Evolutionary conservation across 2,329 filamentous ascomycete species (phyloP).

Genomic region (Thyridium curvatum): DNA sequence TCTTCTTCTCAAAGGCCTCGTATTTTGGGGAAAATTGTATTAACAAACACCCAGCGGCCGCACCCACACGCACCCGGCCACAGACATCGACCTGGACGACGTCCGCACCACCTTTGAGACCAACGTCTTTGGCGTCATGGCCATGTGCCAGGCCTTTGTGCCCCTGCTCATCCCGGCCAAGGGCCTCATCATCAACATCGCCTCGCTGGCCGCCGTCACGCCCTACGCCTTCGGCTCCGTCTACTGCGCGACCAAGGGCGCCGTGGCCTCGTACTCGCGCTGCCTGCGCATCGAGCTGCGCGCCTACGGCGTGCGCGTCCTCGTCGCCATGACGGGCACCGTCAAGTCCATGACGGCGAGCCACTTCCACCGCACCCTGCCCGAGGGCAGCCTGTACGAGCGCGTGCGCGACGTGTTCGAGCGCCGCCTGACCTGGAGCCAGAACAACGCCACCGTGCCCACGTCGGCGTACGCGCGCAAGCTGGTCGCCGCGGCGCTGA

Average conservation of each 20-base stretch:
- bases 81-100: conserved; percentile 45
- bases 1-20: background rate
- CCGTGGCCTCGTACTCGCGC: conserved; percentile 46
- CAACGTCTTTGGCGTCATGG: conserved; percentile 53
- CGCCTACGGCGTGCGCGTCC: conserved; percentile 49
- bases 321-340: conserved; percentile 49
- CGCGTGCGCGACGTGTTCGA: conserved; percentile 39
- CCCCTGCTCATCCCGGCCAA: conserved; percentile 40
- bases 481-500: conserved; percentile 35
- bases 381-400: conserved; percentile 38
- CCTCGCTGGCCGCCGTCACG: conserved; percentile 41
- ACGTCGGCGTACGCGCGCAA: conserved; percentile 35
- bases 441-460: conserved; percentile 37
- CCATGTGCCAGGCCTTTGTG: conserved; percentile 44
- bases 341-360: conserved; percentile 43
- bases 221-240: conserved; percentile 47
- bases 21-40: too few species aligned
- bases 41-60: too few species aligned
- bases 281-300: conserved; percentile 46
- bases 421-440: conserved; percentile 38
- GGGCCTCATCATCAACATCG: conserved; percentile 50
- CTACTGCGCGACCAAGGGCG: conserved; percentile 51
- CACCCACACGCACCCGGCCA: conserved; percentile 43
- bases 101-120: conserved; percentile 48
- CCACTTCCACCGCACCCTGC: conserved; percentile 33